Percentiles rank a stretch among this genome's conserved stretches.
phyloP scores from a whole-genome alignment of 163 green algal genomes.

The Scenedesmus sp. region DNA sequence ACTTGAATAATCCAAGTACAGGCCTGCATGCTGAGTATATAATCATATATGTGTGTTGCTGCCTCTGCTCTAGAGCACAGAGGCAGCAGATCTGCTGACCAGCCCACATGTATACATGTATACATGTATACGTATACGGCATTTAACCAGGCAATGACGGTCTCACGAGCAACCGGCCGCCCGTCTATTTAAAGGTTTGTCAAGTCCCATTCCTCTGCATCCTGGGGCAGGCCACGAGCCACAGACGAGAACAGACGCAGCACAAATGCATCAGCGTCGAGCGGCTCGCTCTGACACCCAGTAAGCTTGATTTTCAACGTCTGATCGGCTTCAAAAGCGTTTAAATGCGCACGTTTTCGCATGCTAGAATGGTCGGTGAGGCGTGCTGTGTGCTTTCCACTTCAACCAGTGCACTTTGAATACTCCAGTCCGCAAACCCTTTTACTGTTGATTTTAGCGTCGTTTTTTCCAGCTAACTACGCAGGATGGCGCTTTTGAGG shows the following conservation, averaged over 20 bases:
- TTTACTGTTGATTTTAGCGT: no score
- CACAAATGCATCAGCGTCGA: not conserved
- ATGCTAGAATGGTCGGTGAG: no score
- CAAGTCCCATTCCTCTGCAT: not conserved
- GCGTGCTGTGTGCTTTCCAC: no score
- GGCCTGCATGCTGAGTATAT: not conserved
- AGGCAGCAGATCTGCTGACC: no score
- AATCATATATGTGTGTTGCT: not conserved
- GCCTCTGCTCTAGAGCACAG: not conserved
- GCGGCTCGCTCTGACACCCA: not conserved
- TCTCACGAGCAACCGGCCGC: not conserved
- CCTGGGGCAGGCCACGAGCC: not conserved
- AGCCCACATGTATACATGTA: not conserved
- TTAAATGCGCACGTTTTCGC: no score
- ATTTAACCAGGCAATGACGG: not conserved
- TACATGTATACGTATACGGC: no score
- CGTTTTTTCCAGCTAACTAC: no score
- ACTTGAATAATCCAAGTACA: no score
- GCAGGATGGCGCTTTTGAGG: no score
- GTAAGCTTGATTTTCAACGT: not conserved
- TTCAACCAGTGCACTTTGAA: no score
- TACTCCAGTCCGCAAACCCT: no score
- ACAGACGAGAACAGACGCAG: not conserved
- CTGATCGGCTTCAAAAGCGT: not conserved
- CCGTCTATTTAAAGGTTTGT: not conserved